Evolutionary conservation across 345 rosid genomes (phyloP), one percentile per base, ranked within the genome.

Genomic region (Salix viminalis): DNA sequence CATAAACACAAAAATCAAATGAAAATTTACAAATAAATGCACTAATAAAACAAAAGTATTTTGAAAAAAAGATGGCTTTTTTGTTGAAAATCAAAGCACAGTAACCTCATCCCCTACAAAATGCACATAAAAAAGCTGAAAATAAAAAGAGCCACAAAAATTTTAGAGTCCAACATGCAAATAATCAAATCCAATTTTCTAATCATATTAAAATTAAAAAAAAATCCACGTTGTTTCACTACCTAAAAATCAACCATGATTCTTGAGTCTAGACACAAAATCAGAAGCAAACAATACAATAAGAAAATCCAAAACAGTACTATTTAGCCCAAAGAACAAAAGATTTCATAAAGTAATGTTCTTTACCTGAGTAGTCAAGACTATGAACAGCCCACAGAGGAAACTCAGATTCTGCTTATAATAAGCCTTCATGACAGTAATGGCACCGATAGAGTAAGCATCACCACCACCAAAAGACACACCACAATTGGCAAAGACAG

Each of bases 401-500:
- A 96, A 96, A 80, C 56, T 87, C 79, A 96, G 84, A 71, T 84
- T 87, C 79, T 94, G 99, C 79, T 90, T 94, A 44, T 96, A 96
- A 74, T 92, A 96, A 79, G 93, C 94, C 85, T 91, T 96, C 99
- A 96, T 96, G 58, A 96, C 97, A 13, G 97, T 92, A 42, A 96
- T 92, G 62, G 99, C 99, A 21, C 99, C 99, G 50, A 91, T 94
- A 26, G 99, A 96, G 84, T 94, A 94, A 24, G 99, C 99, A 50
- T 96, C 99, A 48, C 99, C 99, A 2, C 99, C 98, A 44, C 99
- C 99, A 14, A 2, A 32, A 26, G 98, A 81, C 9, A 96, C 98
- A 5, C 99, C 99, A 64, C 99, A 96, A 46, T 94, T 96, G 14
- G 99, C 98, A 34, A 96, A 96, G 19, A 96, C 83, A 26, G 99